Conservation (phyloP, 2,329 filamentous ascomycete genomes). For the Madurella mycetomatis region DNA sequence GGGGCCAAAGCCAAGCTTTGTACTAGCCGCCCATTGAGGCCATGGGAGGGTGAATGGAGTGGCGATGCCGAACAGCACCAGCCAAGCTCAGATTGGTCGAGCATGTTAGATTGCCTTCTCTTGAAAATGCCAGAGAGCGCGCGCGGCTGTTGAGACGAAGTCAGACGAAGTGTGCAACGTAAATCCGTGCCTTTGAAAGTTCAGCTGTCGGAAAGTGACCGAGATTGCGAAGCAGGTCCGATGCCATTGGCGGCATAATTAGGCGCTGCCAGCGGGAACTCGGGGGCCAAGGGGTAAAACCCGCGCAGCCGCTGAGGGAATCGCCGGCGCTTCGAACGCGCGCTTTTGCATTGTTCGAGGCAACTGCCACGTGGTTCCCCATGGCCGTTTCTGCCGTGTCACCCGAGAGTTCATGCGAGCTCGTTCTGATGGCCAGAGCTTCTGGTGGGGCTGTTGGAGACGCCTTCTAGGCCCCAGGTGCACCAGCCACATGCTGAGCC, state of each 20-base stretch:
- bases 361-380: no score
- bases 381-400: background rate
- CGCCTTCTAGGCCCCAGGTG: background rate
- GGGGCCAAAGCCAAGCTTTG: no score
- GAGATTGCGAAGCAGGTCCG: background rate
- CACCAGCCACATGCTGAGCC: background rate
- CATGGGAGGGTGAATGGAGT: no score
- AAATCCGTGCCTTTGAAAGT: background rate
- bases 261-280: background rate
- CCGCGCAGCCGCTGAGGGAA: background rate
- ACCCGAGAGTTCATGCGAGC: background rate
- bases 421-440: background rate
- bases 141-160: background rate
- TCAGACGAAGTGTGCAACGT: background rate
- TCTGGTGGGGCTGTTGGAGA: background rate
- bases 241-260: background rate
- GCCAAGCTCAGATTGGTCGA: no score
- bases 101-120: no score
- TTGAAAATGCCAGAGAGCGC: no score
- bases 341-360: background rate
- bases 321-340: background rate
- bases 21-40: no score
- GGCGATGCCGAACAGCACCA: no score
- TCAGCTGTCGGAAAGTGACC: background rate
- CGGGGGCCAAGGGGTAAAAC: background rate